Evolutionary conservation across 306 rosid species (phyloP), one percentile per base, ranked within the genome.

Genomic region (Cicer cuneatum): DNA sequence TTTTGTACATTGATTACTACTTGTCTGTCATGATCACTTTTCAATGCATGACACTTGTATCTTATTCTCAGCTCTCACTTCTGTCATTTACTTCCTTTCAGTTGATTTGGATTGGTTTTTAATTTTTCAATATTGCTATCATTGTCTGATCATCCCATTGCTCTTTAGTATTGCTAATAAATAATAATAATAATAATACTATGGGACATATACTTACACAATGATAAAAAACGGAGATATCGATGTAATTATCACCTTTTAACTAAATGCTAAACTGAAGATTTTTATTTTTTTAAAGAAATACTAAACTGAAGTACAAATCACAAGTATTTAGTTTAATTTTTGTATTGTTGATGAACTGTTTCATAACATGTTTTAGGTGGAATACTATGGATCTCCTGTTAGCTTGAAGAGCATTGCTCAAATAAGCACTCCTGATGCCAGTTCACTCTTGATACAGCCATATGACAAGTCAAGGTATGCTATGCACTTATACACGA

Each of bases 391-490:
- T 75, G 99, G 99, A 66, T 86, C 78, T 57, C 99, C 99, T 8
- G 97, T 87, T 74, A 84, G 89, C 89, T 87, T 95, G 90, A 95
- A 95, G 87, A 89, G 86, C 87, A 89, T 95, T 69, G 99, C 99
- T 80, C 97, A 95, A 87, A 87, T 95, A 69, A 95, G 93, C 83
- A 83, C 96, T 69, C 98, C 97, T 47, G 99, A 95, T 84, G 87
- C 89, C 40, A 85, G 88, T 74, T 95, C 98, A 72, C 88, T 95
- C 73, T 70, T 92, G 86, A 81, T 95, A 66, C 89, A 89, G 80
- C 99, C 99, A 6, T 95, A 90, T 35, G 99, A 95, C 87, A 92
- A 92, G 77, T 90, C 99, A 80, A 90, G 98, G 99, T 92, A 87
- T 66, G 71, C 16, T 61, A 35, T 68, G 8, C 58, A 24, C 35